Percentiles rank a stretch among this genome's conserved stretches.
These are phyloP conservation scores for Apiotrichum porosum DNA, from an alignment of 1,284 basidiomycete species.

Conservation along the genomic window DNA sequence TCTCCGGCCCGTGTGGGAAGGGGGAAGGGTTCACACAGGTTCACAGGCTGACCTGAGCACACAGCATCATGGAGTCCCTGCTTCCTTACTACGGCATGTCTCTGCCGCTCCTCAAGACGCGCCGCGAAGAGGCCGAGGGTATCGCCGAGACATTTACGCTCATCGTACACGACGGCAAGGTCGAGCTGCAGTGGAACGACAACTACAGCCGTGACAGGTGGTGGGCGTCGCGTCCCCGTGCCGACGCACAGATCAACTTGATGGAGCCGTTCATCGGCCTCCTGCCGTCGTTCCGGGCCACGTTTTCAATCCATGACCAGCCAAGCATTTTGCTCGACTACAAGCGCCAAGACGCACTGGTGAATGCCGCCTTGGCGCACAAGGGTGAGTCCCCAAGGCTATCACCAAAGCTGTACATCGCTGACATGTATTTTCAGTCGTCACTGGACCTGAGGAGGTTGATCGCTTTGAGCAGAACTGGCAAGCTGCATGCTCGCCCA, in stretches of 20 bases:
- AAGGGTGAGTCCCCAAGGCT: constrained; percentile 16
- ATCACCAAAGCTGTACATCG: background rate
- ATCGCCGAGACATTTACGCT: constrained; percentile 49
- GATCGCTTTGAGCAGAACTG: constrained; percentile 41
- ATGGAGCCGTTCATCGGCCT: constrained; percentile 49
- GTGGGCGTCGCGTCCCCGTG: constrained; percentile 43
- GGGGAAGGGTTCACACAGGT: too few species aligned
- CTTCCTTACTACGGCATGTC: constrained; percentile 46
- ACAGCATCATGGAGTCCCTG: constrained; percentile 46
- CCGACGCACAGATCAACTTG: constrained; percentile 48
- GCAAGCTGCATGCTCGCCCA: constrained; percentile 39
- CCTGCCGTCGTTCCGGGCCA: constrained; percentile 32
- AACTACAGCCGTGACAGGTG: constrained; percentile 47
- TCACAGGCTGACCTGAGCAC: background rate
- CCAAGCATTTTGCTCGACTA: constrained; percentile 46
- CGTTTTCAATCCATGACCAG: constrained; percentile 49
- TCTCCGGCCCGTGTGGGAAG: constrained; percentile 1
- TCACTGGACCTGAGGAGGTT: constrained; percentile 32
- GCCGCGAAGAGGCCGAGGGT: constrained; percentile 40
- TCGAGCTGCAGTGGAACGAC: constrained; percentile 51
- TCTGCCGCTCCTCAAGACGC: constrained; percentile 33
- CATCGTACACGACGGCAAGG: constrained; percentile 45
- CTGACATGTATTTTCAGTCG: constrained; percentile 19
- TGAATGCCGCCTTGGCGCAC: constrained; percentile 32
- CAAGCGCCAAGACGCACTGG: constrained; percentile 35